Percentiles rank a stretch among this genome's conserved stretches.
Evolutionary conservation across 108 stramenopile species (phyloP).

Genomic region (Nitzschia inconspicua): DNA sequence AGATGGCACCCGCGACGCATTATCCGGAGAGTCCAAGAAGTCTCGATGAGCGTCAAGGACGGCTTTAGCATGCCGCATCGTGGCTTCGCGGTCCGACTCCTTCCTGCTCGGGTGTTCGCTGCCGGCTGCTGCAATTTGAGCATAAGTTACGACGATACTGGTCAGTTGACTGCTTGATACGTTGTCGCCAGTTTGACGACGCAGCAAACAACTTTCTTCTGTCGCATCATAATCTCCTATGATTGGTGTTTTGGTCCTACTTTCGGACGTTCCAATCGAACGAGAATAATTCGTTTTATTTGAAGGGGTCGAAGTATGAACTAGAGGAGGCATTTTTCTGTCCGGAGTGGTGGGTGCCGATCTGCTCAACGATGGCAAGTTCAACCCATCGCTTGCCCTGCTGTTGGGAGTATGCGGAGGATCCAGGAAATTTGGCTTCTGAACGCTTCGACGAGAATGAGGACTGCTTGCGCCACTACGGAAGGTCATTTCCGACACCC

Average conservation of each 20-base stretch:
- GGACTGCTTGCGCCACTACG: not conserved
- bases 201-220: conserved; percentile 26
- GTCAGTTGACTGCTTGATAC: not conserved
- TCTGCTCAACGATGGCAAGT: too few species aligned
- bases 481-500: conserved; percentile 4
- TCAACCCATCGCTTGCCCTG: too few species aligned
- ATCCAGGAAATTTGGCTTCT: not conserved
- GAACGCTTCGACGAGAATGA: not conserved
- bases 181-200: conserved; percentile 1
- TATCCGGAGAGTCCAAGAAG: conserved; percentile 18
- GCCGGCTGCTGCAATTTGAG: conserved; percentile 7
- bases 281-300: too few species aligned
- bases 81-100: conserved; percentile 16
- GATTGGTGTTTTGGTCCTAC: too few species aligned
- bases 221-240: conserved; percentile 10
- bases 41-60: conserved; percentile 13
- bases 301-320: too few species aligned
- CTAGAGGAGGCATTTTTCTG: too few species aligned
- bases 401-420: too few species aligned
- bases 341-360: too few species aligned
- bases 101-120: not conserved
- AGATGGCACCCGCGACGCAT: not conserved
- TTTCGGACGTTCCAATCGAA: too few species aligned
- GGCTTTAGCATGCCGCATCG: conserved; percentile 20
- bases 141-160: conserved; percentile 12